These are phyloP conservation scores for Fragaria iinumae DNA, from an alignment of 306 rosid species.

Conservation along the genomic window DNA sequence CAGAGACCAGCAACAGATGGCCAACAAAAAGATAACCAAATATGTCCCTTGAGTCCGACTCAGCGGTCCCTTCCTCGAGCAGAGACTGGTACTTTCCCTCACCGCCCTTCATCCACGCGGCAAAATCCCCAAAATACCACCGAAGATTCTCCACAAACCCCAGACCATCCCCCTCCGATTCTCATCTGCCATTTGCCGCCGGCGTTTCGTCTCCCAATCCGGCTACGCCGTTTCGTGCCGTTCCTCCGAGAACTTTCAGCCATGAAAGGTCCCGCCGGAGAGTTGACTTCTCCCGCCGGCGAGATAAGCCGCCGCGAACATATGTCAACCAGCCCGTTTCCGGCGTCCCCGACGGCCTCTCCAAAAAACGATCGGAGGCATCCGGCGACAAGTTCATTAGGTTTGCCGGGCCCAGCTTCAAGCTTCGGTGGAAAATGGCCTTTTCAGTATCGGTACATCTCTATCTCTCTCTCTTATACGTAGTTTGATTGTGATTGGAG, in stretches of 20 bases:
- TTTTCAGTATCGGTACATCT: constrained; percentile 34
- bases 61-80: constrained; percentile 35
- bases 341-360: neutral
- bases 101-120: constrained; percentile 43
- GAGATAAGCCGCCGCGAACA: constrained; percentile 2
- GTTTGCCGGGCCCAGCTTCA: constrained; percentile 7
- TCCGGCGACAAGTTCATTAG: constrained; percentile 22
- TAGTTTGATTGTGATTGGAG: neutral
- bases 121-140: constrained; percentile 33
- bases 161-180: constrained; percentile 28
- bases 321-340: neutral
- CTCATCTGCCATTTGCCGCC: neutral
- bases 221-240: neutral
- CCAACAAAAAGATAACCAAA: too few relatives aligned
- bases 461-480: neutral
- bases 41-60: constrained; percentile 48
- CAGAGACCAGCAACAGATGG: too few relatives aligned
- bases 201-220: neutral
- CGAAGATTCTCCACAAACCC: constrained; percentile 51
- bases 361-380: constrained; percentile 20
- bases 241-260: constrained; percentile 16
- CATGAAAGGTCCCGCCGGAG: constrained; percentile 46
- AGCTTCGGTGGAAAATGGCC: constrained; percentile 42
- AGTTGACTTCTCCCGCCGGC: constrained; percentile 37
- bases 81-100: constrained; percentile 88